Base-by-base conservation (phyloP, 768 basidiomycete species). In the Sistotremastrum niveocremeum region DNA sequence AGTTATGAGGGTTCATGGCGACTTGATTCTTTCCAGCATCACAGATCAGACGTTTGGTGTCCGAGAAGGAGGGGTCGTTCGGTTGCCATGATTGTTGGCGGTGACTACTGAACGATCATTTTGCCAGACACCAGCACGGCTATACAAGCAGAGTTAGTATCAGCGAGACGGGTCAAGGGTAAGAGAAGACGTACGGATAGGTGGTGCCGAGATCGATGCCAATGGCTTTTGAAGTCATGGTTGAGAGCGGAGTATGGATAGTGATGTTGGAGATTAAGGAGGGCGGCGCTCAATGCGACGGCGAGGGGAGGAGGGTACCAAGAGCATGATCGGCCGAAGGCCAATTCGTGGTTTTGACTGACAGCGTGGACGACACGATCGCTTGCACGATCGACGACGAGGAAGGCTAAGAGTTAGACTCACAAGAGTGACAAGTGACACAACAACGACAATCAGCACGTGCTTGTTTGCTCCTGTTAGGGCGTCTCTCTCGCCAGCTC, bases 11-110 rank as follows among this genome's bases (percentile, higher is more conserved):
- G 76, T 97, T 98, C 90, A 95, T 93, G 49, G 91, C 91, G 65
- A 88, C 87, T 58, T 93, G 90, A 67, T 97, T 97, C 73, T 97
- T 97, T 46, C 93, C 94, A 56, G 94, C 94, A 74, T 98, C 94
- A 59, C 93, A 94, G 62, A 98, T 97, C 56, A 98, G 77, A 71
- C 94, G 91, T 74, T 97, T 93, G 51, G 71, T 81, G 58, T 88
- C 86, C 52, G 87, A 85, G 74, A 94, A 94, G 43, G 91, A 10
- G 91, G 90, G 5, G 90, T 94, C 7, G 91, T 94, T 47, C 90
- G 84, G 71, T 94, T 88, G 62, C 86, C 85, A 71, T 88, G 86
- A 66, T 89, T 86, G 59, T 89, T 89, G 68, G 31, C 41, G 57
- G 69, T 66, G 60, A 70, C 68, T 60, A 78, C 76, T 40, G 77